Base-by-base conservation (phyloP, 2,329 filamentous ascomycete genomes). In the Triangularia setosa region DNA sequence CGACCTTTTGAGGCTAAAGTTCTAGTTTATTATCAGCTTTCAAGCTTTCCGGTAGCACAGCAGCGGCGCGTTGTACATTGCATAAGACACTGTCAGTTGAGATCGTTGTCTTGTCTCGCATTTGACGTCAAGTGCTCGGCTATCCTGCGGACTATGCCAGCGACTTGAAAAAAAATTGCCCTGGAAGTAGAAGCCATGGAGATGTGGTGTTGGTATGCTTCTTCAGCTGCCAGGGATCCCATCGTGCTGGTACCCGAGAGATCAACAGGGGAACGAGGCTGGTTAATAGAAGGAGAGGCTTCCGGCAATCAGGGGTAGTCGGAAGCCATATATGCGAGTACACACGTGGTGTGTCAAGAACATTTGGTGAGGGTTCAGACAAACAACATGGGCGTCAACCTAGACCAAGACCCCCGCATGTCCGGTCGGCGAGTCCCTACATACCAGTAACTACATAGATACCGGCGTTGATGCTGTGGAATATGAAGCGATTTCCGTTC, bases 71-170 rank as follows among this genome's bases (percentile, higher is more conserved):
- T 40, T n/a, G 21, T 48, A 61, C 53, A 30, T 27, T 40, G 40
- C 27, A 33, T 56, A 33, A 60, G 59, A 62, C 64, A 63, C 52
- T 65, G 60, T 63, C 64, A 65, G 52, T 63, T 53, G 16, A 55
- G 18, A 55, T 18, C 57, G 53, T 65, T 56, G 33, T 58, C 11
- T 18, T 56, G 56, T 60, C 59, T 53, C 12, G 60, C 8, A 60
- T 30, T 60, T 60, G 56, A 62, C 55, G 60, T 65, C 60, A 62
- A 58, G 2, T 28, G 12, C 4, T 11, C 16, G 33, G 25, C 8
- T 11, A 18, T 18, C 54, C 54, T 21, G 14, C 16, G 12, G 16
- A 33, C 4, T 12, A 57, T 24, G 56, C 24, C 3, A 25, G 18
- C 7, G 40, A 40, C 9, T 21, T 14, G 9, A 58, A 18, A n/a